Evolutionary conservation across 495 filamentous ascomycete genomes (phyloP), one percentile per base, ranked within the genome.

Genomic region (Hypoxylon rickii): DNA sequence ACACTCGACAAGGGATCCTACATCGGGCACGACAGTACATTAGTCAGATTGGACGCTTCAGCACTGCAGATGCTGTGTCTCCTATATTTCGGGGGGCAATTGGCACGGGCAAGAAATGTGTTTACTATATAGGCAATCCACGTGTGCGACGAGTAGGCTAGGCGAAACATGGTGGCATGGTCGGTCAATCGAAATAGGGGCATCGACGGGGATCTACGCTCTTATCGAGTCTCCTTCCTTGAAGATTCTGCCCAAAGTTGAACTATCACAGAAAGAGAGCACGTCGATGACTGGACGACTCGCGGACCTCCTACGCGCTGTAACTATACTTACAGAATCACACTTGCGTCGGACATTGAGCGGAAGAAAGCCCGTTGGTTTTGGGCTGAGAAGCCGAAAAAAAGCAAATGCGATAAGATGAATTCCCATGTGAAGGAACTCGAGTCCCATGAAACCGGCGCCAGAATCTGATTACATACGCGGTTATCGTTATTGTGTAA

Each of bases 361-460:
- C 7, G 34, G 15, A 38, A 17, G 34, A n/a, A n/a, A n/a, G 7
- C 3, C 13, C n/a, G 34, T 17, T 13, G n/a, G 34, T 3, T 17
- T 38, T 3, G 34, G 13, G 18, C 16, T n/a, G 11, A n/a, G n/a
- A n/a, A n/a, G n/a, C n/a, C 34, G 32, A 12, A n/a, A 4, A 17
- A 15, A 3, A 5, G 3, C 34, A 7, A 44, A 32, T 17, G 37
- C 24, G 26, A 44, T 44, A 19, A 37, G 17, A 24, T 31, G 11
- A 61, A 50, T n/a, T 53, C 39, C 33, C 49, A 54, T 60, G 41
- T 20, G 39, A 43, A 49, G n/a, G n/a, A n/a, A n/a, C n/a, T n/a
- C 36, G 24, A 54, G 42, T 51, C 51, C 57, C 44, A 54, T 55
- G 26, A 34, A 36, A 22, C 33, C 44, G 44, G 46, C 39, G 19